Base-by-base conservation (phyloP, 306 rosid genomes). In the Rosa persica region DNA sequence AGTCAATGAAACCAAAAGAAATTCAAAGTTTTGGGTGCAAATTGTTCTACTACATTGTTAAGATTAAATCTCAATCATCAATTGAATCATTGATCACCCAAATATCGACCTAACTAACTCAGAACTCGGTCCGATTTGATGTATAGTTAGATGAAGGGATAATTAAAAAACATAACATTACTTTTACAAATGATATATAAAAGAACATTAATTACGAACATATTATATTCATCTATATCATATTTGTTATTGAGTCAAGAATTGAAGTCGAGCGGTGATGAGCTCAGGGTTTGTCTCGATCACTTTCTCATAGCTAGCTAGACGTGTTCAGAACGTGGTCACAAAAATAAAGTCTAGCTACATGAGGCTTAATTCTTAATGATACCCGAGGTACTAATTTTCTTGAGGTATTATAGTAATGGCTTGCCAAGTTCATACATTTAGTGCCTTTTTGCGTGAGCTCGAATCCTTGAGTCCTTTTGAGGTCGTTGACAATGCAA, bases 401-500 rank as follows among this genome's bases (percentile, higher is more conserved):
- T 6, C 58, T 23, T 15, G 34, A 8, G n/a, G 47, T 17, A 6
- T 19, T 19, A 19, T 39, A n/a, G 16, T 39, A 38, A 66, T 66
- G 47, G 27, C 48, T 38, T 38, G 47, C 48, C 25, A 17, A 38
- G 30, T 66, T 6, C 71, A 4, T 70, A 46, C 74, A 46, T 46
- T 70, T 13, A 46, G 20, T 57, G 30, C 27, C 8, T 10, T 27
- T 49, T 72, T 52, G 46, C 75, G 62, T 19, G 62, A 48, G 44
- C 6, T 72, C 27, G 27, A 71, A 64, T 72, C 65, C 44, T 60
- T 27, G 34, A 42, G 20, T 39, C 20, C 30, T 75, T 75, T 30
- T 44, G 79, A 75, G 79, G 47, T 46, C 72, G 72, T 75, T 62
- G 61, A 62, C 79, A 76, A 75, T 46, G 71, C 61, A 27, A 12